Percentiles rank a stretch among this genome's conserved stretches.
Evolutionary conservation across 2,329 filamentous ascomycete species (phyloP).

Genomic region (Diplodia corticola): DNA sequence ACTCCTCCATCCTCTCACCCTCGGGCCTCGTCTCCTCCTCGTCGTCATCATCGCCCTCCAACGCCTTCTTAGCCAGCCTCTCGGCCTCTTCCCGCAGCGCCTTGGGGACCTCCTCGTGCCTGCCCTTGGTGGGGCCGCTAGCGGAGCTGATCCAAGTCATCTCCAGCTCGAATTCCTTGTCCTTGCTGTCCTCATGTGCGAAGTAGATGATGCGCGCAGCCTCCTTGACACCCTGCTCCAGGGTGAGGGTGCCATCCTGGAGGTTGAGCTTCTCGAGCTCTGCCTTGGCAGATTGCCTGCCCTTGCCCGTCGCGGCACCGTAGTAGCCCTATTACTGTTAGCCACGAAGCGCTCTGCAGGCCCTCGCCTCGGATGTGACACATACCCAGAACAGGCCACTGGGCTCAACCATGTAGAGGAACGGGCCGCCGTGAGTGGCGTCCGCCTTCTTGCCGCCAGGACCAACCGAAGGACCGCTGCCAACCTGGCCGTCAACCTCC

Average conservation of each 20-base stretch:
- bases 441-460: conserved; percentile 78
- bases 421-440: conserved; percentile 82
- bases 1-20: conserved; percentile 87
- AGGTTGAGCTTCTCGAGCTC: conserved; percentile 98
- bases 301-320: conserved; percentile 95
- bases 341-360: background rate
- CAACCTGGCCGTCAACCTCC: conserved; percentile 88
- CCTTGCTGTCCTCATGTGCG: conserved; percentile 98
- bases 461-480: conserved; percentile 73
- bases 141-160: conserved; percentile 95
- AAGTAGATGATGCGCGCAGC: conserved; percentile 96
- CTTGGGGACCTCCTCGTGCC: conserved; percentile 90
- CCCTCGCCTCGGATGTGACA: conserved; percentile 3
- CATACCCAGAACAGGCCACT: conserved; percentile 89
- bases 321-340: conserved; percentile 72
- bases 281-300: conserved; percentile 92
- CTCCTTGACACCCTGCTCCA: conserved; percentile 90
- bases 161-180: conserved; percentile 99
- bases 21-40: conserved; percentile 70
- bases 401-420: conserved; percentile 98
- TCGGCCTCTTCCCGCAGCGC: conserved; percentile 89
- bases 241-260: conserved; percentile 69
- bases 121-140: conserved; percentile 86
- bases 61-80: conserved; percentile 83
- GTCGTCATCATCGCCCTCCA: conserved; percentile 81